Conservation (phyloP, 2,329 filamentous ascomycete genomes). For the Fusarium irregulare region DNA sequence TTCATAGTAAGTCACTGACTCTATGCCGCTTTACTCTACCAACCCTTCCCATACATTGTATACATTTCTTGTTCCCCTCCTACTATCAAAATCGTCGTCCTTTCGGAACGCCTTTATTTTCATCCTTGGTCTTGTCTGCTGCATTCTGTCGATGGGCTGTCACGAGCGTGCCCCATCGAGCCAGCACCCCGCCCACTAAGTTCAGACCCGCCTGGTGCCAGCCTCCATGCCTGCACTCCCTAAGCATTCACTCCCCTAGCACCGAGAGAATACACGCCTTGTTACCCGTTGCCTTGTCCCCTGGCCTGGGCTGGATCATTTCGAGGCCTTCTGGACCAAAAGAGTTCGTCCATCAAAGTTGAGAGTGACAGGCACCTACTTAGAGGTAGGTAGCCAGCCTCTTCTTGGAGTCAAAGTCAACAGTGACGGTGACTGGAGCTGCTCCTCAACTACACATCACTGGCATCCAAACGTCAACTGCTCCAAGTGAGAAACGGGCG, state of each 20-base stretch:
- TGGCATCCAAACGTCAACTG: conserved; percentile 41
- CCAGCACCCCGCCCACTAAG: conserved; percentile 46
- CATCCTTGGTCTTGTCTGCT: conserved; percentile 18
- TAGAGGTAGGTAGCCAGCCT: conserved; percentile 24
- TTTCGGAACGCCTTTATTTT: conserved; percentile 16
- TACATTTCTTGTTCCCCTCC: conserved; percentile 1
- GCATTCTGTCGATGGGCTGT: conserved; percentile 45
- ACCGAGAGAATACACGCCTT: conserved; percentile 40
- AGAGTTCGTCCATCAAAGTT: conserved; percentile 24
- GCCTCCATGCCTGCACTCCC: conserved; percentile 44
- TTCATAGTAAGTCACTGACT: conserved; percentile 35
- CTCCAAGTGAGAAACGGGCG: conserved; percentile 30
- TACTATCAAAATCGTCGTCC: background rate
- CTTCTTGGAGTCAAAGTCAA: conserved; percentile 12
- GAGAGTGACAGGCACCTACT: conserved; percentile 7
- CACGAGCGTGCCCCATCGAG: conserved; percentile 50
- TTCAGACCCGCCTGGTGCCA: conserved; percentile 48
- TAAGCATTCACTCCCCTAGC: conserved; percentile 38
- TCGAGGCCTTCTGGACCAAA: conserved; percentile 27
- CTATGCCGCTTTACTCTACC: conserved; percentile 8
- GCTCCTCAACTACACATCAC: conserved; percentile 40
- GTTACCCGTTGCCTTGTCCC: conserved; percentile 21
- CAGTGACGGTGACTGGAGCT: conserved; percentile 21
- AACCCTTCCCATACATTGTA: conserved; percentile 4
- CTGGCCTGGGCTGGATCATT: conserved; percentile 9